Conservation (phyloP, 768 basidiomycete species). For the Boletus sp. region DNA sequence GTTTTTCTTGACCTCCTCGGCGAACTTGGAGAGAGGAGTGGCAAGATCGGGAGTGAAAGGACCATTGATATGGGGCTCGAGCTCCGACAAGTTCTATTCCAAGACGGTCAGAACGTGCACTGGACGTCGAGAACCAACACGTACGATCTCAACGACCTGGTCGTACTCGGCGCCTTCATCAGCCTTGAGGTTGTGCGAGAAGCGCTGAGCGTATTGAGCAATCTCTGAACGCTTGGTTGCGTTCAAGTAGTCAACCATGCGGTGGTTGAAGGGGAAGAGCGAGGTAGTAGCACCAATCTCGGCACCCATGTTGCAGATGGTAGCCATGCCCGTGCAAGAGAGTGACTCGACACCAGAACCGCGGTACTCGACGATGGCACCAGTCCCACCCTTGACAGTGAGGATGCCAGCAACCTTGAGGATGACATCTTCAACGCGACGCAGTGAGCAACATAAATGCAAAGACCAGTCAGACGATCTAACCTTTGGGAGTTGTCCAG, state of each 20-base stretch:
- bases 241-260: conserved; percentile 90
- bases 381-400: conserved; percentile 99
- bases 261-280: conserved; percentile 96
- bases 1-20: conserved; percentile 88
- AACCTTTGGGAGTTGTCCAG: conserved; percentile 98
- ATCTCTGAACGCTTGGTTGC: conserved; percentile 93
- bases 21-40: conserved; percentile 96
- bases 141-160: conserved; percentile 85
- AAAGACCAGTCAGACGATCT: conserved; percentile 10
- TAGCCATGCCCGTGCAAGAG: conserved; percentile 98
- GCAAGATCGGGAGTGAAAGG: conserved; percentile 99
- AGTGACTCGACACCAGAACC: conserved; percentile 94
- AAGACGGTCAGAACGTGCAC: not conserved
- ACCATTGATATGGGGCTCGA: conserved; percentile 99
- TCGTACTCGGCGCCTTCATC: conserved; percentile 93
- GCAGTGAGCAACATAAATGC: conserved; percentile 7
- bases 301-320: conserved; percentile 99
- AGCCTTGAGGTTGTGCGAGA: conserved; percentile 86
- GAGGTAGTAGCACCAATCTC: conserved; percentile 99
- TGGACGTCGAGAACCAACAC: conserved; percentile 25
- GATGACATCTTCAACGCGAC: conserved; percentile 72
- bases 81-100: conserved; percentile 83
- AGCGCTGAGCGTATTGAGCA: conserved; percentile 83
- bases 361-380: conserved; percentile 96
- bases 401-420: conserved; percentile 99